Base-by-base conservation (phyloP, 2,329 filamentous ascomycete genomes). In the Paraphaeosphaeria minitans region DNA sequence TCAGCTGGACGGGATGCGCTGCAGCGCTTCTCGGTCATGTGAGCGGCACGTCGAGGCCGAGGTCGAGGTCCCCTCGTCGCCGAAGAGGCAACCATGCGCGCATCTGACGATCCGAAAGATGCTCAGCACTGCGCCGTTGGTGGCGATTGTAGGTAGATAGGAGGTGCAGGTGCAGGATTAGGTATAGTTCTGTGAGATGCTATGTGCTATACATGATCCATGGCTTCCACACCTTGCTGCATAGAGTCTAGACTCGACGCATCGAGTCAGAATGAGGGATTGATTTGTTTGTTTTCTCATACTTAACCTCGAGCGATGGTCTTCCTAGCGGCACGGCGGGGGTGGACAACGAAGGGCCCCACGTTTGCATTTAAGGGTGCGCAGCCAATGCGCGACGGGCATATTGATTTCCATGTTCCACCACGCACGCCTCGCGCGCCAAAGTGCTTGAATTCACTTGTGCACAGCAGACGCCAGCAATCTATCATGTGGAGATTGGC, bases 21-120 rank as follows among this genome's bases (percentile, higher is more conserved):
- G 65, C 65, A 65, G 61, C 46, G 10, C 21, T 19, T 43, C 31
- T 22, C 55, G 33, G 58, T 67, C 65, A 67, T 64, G 65, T 67
- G 65, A 67, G 37, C 37, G 37, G 37, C 16, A 16, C 37, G n/a
- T 39, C n/a, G n/a, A n/a, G n/a, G n/a, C n/a, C n/a, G n/a, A n/a
- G n/a, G n/a, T n/a, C n/a, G n/a, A n/a, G n/a, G n/a, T n/a, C 19
- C 37, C 16, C 35, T n/a, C 35, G 35, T 16, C 13, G 9, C 35
- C 35, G 35, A 14, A 5, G 4, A 8, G n/a, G 16, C 37, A 39
- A 39, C 37, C 1, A 16, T 16, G 16, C 37, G 33, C n/a, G 9
- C 13, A 27, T 33, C n/a, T 21, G 14, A 55, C 60, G 54, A 58
- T 63, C 51, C 58, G 48, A 58, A 58, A 60, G 58, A n/a, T n/a